Conservation (phyloP, 2,329 filamentous ascomycete genomes). For the Trichoderma koningiopsis region DNA sequence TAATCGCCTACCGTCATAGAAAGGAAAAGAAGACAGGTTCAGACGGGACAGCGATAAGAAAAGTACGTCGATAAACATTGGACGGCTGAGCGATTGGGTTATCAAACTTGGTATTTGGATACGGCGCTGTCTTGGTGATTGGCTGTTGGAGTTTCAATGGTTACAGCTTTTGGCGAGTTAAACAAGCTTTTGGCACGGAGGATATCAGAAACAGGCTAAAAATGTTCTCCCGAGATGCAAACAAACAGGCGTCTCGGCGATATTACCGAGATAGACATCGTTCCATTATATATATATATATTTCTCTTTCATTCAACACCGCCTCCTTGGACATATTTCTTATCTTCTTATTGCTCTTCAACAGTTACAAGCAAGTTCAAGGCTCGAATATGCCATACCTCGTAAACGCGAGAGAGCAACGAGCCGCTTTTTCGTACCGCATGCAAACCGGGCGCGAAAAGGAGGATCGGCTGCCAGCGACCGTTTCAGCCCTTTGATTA, state of each 20-base stretch:
- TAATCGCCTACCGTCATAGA: not conserved
- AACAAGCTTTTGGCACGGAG: not conserved
- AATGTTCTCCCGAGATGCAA: not conserved
- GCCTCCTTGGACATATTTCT: no score
- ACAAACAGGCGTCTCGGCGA: not conserved
- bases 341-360: not conserved
- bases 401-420: not conserved
- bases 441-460: not conserved
- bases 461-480: not conserved
- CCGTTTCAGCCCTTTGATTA: not conserved
- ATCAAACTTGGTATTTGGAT: not conserved
- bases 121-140: not conserved
- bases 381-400: not conserved
- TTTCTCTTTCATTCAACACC: not conserved
- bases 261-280: slow-evolving; percentile 7
- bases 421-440: not conserved
- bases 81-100: slow-evolving; percentile 9
- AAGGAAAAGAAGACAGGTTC: not conserved
- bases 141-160: slow-evolving; percentile 4
- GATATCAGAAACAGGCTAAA: not conserved
- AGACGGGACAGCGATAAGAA: not conserved
- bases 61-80: not conserved
- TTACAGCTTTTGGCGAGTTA: not conserved
- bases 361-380: not conserved
- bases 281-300: not conserved